These are phyloP conservation scores for Vitis hybrid DNA, from an alignment of 177 flowering plant species.

Conservation along the genomic window DNA sequence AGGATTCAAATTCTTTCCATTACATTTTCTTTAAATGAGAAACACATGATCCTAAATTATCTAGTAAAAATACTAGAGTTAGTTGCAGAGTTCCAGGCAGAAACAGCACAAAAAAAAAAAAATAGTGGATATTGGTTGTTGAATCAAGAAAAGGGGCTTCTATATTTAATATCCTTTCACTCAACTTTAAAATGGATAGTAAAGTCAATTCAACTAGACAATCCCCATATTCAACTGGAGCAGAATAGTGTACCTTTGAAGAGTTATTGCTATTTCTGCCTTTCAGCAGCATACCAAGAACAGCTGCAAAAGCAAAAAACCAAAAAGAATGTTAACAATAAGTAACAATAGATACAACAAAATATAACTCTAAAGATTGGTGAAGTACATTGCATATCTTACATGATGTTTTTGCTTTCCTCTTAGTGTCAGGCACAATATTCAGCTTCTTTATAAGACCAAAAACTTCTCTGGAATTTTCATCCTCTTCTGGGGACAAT, in stretches of 20 bases:
- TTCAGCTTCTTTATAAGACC: constrained; percentile 85
- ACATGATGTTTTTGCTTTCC: constrained; percentile 68
- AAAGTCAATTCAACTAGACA: not conserved
- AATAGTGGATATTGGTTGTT: too few relatives aligned
- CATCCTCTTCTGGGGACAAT: constrained; percentile 66
- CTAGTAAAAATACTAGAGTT: too few relatives aligned
- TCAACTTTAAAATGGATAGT: not conserved
- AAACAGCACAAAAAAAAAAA: too few relatives aligned
- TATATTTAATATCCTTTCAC: not conserved
- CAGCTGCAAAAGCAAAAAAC: constrained; percentile 45
- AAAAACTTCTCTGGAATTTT: constrained; percentile 74
- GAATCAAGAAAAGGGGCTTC: not conserved
- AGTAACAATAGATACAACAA: not conserved
- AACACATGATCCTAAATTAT: too few relatives aligned
- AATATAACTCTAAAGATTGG: not conserved
- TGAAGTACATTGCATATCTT: constrained; percentile 10
- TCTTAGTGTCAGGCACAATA: constrained; percentile 53
- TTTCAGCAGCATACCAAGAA: constrained; percentile 33
- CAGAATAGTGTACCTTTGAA: constrained; percentile 51
- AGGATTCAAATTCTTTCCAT: too few relatives aligned
- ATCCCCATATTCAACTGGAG: not conserved
- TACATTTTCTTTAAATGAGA: too few relatives aligned
- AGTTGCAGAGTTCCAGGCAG: too few relatives aligned
- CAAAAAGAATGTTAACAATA: not conserved
- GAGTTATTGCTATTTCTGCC: constrained; percentile 46